Conservation (phyloP, 2,329 filamentous ascomycete genomes). For the Fusarium devonianum region DNA sequence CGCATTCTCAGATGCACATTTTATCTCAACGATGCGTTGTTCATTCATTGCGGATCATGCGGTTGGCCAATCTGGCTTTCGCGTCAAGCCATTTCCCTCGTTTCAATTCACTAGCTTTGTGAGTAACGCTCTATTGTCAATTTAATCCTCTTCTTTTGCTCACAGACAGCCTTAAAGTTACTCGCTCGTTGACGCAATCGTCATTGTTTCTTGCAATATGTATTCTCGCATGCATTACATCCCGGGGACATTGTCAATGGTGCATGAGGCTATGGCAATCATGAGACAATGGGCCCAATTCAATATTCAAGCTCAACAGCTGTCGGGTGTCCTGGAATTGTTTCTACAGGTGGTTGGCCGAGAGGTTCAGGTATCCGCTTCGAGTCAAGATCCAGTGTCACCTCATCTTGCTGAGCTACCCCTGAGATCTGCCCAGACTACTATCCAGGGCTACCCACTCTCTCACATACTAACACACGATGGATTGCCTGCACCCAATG, state of each 20-base stretch:
- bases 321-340: constrained; percentile 57
- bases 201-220: constrained; percentile 64
- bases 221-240: constrained; percentile 59
- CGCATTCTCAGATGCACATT: constrained; percentile 49
- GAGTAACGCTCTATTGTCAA: constrained; percentile 42
- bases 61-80: constrained; percentile 54
- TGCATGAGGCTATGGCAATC: constrained; percentile 55
- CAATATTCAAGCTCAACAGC: constrained; percentile 58
- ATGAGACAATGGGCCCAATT: constrained; percentile 56
- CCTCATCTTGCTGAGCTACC: too few relatives aligned
- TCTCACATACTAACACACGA: neutral
- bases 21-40: constrained; percentile 53
- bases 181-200: constrained; percentile 62
- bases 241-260: constrained; percentile 49
- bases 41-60: constrained; percentile 51
- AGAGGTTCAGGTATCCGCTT: neutral
- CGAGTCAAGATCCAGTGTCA: neutral
- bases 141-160: neutral
- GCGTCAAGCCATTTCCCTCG: constrained; percentile 55
- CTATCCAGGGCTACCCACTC: constrained; percentile 1
- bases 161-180: constrained; percentile 51
- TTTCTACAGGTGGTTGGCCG: constrained; percentile 47
- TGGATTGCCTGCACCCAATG: neutral
- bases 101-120: constrained; percentile 65
- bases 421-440: too few relatives aligned